Evolutionary conservation across 768 basidiomycete genomes (phyloP).

Genomic region (Rhodocollybia butyracea): DNA sequence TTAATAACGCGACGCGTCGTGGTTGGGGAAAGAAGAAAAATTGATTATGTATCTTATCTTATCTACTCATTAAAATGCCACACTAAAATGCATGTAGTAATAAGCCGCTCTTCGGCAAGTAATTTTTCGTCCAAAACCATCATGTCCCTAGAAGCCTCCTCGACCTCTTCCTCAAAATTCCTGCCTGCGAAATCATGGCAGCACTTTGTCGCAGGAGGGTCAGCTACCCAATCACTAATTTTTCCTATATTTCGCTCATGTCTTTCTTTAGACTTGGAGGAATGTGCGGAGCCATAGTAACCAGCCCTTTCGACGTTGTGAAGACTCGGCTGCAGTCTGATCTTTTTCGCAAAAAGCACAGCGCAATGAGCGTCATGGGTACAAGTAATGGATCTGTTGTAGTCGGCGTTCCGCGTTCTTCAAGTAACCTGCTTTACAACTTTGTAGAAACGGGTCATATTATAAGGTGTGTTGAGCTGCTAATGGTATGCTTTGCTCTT

Average conservation of each 20-base stretch:
- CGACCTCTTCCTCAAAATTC: conserved; percentile 31
- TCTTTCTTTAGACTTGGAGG: conserved; percentile 73
- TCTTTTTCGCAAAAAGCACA: conserved; percentile 58
- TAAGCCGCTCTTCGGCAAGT: neutral
- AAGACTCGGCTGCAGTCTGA: conserved; percentile 96
- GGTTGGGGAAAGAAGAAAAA: neutral
- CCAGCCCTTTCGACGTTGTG: conserved; percentile 96
- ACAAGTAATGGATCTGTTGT: conserved; percentile 33
- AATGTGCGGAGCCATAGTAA: conserved; percentile 96
- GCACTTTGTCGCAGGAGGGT: conserved; percentile 89
- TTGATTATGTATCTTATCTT: conserved; percentile 15
- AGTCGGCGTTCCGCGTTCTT: conserved; percentile 35
- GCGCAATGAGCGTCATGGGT: conserved; percentile 35
- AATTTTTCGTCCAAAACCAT: neutral
- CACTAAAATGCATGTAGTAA: no score
- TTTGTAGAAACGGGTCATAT: conserved; percentile 95
- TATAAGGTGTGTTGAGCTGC: conserved; percentile 55
- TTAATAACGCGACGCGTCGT: no score
- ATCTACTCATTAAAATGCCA: no score
- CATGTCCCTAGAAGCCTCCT: conserved; percentile 11
- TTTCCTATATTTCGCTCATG: neutral
- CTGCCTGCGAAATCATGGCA: conserved; percentile 78
- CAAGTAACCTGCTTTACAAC: conserved; percentile 71
- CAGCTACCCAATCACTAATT: conserved; percentile 8
- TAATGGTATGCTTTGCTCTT: neutral